Evolutionary conservation across 768 basidiomycete genomes (phyloP).

Genomic region (Saitozyma podzolica): DNA sequence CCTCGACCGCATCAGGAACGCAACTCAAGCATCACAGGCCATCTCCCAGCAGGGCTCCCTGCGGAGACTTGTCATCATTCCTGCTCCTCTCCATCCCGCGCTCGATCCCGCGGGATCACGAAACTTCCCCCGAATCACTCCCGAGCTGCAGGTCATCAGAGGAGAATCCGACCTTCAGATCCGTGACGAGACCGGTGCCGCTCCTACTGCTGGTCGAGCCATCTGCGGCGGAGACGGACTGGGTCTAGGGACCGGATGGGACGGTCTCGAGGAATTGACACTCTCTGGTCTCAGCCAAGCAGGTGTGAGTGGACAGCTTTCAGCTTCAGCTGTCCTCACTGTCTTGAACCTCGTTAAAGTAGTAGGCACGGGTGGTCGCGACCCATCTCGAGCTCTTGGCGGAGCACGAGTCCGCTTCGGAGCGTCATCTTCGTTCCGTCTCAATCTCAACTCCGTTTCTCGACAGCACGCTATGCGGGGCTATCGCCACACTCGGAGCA

Average conservation of each 20-base stretch:
- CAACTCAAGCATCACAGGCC: no score
- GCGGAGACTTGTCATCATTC: no score
- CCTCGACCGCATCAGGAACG: no score
- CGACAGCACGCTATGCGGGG: conserved; percentile 9
- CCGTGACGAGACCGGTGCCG: no score
- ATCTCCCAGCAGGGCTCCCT: no score
- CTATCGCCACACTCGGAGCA: conserved; percentile 14
- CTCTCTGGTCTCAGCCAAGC: conserved; percentile 10
- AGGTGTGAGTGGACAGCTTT: conserved; percentile 9
- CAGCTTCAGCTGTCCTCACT: no score
- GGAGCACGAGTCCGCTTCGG: neutral
- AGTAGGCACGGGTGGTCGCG: conserved; percentile 16
- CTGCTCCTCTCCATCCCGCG: no score
- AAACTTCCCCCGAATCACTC: no score
- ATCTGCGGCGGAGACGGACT: neutral
- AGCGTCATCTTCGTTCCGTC: neutral
- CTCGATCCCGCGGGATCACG: no score
- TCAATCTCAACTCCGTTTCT: conserved; percentile 22
- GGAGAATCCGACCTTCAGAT: no score
- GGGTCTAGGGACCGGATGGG: conserved; percentile 19
- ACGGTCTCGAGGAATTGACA: conserved; percentile 8
- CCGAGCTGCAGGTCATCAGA: no score
- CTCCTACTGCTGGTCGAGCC: no score
- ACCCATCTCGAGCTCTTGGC: conserved; percentile 12
- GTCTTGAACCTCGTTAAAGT: neutral